phyloP scores from a whole-genome alignment of 2,329 filamentous ascomycete genomes.

The Cephalotrichum gorgonifer region DNA sequence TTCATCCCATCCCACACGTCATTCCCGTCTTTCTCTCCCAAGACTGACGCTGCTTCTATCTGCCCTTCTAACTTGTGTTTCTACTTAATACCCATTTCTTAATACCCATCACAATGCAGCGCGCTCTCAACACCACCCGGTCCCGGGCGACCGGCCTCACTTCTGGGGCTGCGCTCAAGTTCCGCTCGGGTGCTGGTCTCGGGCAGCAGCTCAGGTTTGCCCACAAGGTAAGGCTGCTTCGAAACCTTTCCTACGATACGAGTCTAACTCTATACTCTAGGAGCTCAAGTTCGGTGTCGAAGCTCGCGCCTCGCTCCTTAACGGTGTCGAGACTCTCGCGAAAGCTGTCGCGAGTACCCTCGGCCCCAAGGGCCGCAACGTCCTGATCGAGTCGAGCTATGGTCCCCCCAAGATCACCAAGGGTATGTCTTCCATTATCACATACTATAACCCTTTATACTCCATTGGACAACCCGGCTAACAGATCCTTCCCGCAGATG shows the following conservation, averaged over 20 bases:
- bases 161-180: slow-evolving; percentile 48
- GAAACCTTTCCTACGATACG: background rate
- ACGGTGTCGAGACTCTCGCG: slow-evolving; percentile 92
- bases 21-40: background rate
- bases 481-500: slow-evolving; percentile 42
- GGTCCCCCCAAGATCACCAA: slow-evolving; percentile 99
- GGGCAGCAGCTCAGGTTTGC: slow-evolving; percentile 91
- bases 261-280: slow-evolving; percentile 30
- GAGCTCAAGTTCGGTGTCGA: slow-evolving; percentile 98
- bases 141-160: slow-evolving; percentile 72
- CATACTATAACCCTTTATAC: background rate
- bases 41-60: slow-evolving; percentile 1
- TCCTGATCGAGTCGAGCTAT: slow-evolving; percentile 96
- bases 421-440: slow-evolving; percentile 58
- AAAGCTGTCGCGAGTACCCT: slow-evolving; percentile 94
- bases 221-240: slow-evolving; percentile 67
- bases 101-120: slow-evolving; percentile 67
- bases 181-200: slow-evolving; percentile 54
- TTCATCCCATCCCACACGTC: slow-evolving; percentile 10
- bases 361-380: slow-evolving; percentile 96
- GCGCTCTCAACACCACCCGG: slow-evolving; percentile 70
- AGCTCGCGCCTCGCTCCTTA: slow-evolving; percentile 75
- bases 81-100: slow-evolving; percentile 8
- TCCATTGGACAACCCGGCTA: slow-evolving; percentile 8
- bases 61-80: slow-evolving; percentile 17